Conservation (phyloP, 2,329 filamentous ascomycete genomes). For the Xylariaceae sp. region DNA sequence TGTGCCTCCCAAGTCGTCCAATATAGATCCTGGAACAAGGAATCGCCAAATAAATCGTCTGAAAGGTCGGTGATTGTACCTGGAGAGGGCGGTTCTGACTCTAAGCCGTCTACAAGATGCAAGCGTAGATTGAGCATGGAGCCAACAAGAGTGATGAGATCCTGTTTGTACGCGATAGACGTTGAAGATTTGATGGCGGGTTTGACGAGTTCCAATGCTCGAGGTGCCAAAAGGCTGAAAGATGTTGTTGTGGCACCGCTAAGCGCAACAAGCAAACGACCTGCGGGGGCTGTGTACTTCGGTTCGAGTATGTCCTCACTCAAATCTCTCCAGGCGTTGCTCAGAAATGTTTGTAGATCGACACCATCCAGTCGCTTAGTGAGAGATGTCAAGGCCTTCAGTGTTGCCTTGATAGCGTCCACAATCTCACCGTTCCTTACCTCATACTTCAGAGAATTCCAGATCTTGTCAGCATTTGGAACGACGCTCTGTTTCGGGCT, state of each 20-base stretch:
- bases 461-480: conserved; percentile 49
- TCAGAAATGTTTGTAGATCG: conserved; percentile 43
- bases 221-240: conserved; percentile 45
- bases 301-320: conserved; percentile 50
- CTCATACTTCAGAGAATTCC: conserved; percentile 60
- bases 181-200: conserved; percentile 43
- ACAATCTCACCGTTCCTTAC: conserved; percentile 58
- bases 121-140: conserved; percentile 39
- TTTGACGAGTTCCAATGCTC: conserved; percentile 45
- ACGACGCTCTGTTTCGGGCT: conserved; percentile 43
- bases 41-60: conserved; percentile 30
- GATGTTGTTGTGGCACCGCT: conserved; percentile 44
- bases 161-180: conserved; percentile 41
- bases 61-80: conserved; percentile 12
- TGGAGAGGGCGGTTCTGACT: conserved; percentile 5
- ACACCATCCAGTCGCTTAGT: conserved; percentile 42
- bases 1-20: conserved; percentile 24
- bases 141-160: conserved; percentile 49
- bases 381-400: conserved; percentile 51
- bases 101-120: conserved; percentile 16
- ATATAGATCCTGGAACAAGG: conserved; percentile 26
- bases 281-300: conserved; percentile 49
- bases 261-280: conserved; percentile 49
- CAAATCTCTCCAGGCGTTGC: conserved; percentile 50
- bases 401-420: conserved; percentile 53